Conservation (phyloP, 2,329 filamentous ascomycete species). For the Hypocreales sp. region DNA sequence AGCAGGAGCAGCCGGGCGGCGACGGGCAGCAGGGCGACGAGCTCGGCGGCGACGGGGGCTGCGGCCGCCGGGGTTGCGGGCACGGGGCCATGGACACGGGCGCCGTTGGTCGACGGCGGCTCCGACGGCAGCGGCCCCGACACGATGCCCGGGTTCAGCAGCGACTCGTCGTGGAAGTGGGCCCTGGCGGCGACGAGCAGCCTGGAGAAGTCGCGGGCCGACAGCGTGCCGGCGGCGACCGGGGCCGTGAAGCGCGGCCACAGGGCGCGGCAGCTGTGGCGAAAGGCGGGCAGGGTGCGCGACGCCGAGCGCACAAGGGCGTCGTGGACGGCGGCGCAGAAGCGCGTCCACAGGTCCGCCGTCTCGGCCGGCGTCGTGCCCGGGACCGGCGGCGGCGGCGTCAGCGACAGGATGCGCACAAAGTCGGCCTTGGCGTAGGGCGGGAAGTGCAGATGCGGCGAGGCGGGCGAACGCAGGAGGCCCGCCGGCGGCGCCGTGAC, state of each 20-base stretch:
- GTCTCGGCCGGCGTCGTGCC: conserved; percentile 41
- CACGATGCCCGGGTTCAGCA: conserved; percentile 50
- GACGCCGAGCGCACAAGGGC: conserved; percentile 67
- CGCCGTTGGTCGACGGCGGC: neutral
- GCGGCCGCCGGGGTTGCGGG: neutral
- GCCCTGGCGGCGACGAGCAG: conserved; percentile 57
- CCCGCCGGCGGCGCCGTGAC: conserved; percentile 55
- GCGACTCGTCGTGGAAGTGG: conserved; percentile 58
- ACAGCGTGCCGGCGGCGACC: conserved; percentile 56
- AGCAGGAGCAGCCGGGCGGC: conserved; percentile 61
- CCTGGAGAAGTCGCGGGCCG: conserved; percentile 68
- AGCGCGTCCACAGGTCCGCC: conserved; percentile 61
- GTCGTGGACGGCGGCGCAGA: conserved; percentile 75
- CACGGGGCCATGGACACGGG: too few species aligned
- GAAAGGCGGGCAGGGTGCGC: conserved; percentile 62
- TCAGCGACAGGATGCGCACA: conserved; percentile 56
- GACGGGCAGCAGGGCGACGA: conserved; percentile 47
- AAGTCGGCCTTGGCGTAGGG: conserved; percentile 72
- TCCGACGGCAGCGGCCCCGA: neutral
- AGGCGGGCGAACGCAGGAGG: conserved; percentile 52
- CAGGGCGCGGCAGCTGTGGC: conserved; percentile 52
- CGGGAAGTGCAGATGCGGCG: conserved; percentile 69
- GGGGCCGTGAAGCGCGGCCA: conserved; percentile 80
- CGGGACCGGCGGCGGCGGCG: conserved; percentile 24
- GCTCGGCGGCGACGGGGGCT: conserved; percentile 18